Conservation (phyloP, 1,284 basidiomycete genomes). For the Ceratobasidium sp. region DNA sequence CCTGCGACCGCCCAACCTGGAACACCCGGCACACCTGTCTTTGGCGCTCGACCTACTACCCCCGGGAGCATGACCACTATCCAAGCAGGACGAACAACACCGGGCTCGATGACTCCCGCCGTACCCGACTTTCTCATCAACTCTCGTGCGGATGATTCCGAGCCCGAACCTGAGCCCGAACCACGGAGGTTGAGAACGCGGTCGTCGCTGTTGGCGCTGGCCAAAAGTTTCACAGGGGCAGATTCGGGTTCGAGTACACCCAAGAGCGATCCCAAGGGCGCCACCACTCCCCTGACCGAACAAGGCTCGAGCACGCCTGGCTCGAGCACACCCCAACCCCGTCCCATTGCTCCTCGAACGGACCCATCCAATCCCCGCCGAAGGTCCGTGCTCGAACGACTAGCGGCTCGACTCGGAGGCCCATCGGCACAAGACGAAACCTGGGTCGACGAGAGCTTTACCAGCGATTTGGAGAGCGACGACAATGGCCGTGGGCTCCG, state of each 20-base stretch:
- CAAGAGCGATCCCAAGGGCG: not conserved
- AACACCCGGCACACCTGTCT: not conserved
- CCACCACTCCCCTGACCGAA: not conserved
- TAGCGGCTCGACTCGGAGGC: not conserved
- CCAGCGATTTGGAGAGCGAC: not conserved
- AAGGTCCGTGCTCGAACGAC: conserved; percentile 2
- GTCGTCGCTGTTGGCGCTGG: conserved; percentile 8
- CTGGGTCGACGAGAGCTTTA: conserved; percentile 6
- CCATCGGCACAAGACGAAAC: not conserved
- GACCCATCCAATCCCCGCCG: not conserved
- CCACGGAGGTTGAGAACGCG: conserved; percentile 13
- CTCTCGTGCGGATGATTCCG: conserved; percentile 1
- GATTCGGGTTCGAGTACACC: not conserved
- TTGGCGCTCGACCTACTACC: not conserved
- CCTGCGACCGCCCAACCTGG: not conserved
- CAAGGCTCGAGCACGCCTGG: not conserved
- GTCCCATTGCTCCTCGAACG: not conserved
- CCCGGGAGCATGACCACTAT: not conserved
- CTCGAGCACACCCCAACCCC: not conserved
- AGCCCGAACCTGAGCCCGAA: not conserved
- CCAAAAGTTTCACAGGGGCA: not conserved
- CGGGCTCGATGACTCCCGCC: conserved; percentile 7
- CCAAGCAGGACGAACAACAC: not conserved
- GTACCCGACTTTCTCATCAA: conserved; percentile 21
- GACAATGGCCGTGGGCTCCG: too few relatives aligned